These are phyloP conservation scores for Clonostachys rosea DNA, from an alignment of 2,329 filamentous ascomycete genomes.

Conservation along the genomic window DNA sequence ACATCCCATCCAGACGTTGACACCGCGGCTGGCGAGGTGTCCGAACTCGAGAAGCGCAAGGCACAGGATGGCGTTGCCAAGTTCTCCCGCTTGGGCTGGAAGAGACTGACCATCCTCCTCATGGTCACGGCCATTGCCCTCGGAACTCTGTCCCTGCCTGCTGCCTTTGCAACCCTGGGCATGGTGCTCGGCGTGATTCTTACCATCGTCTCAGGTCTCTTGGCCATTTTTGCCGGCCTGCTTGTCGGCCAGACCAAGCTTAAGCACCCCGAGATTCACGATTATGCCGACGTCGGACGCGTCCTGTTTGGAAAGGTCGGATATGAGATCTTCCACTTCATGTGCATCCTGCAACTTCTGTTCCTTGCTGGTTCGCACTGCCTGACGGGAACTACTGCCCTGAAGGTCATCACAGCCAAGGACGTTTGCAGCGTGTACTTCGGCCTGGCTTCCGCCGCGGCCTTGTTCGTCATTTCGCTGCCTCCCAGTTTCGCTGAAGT, in stretches of 20 bases:
- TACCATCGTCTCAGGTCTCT: slow-evolving; percentile 23
- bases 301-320: slow-evolving; percentile 53
- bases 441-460: slow-evolving; percentile 28
- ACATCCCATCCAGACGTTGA: no score
- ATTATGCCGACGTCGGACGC: slow-evolving; percentile 59
- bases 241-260: slow-evolving; percentile 35
- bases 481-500: slow-evolving; percentile 29
- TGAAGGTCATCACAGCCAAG: slow-evolving; percentile 56
- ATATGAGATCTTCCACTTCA: slow-evolving; percentile 51
- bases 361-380: slow-evolving; percentile 66
- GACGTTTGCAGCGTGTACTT: slow-evolving; percentile 31
- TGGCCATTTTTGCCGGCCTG: slow-evolving; percentile 33
- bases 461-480: slow-evolving; percentile 30
- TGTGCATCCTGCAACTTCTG: slow-evolving; percentile 54
- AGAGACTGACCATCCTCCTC: slow-evolving; percentile 14
- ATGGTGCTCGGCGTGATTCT: slow-evolving; percentile 28
- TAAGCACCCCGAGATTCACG: slow-evolving; percentile 46
- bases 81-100: slow-evolving; percentile 14
- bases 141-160: slow-evolving; percentile 13
- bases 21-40: not conserved
- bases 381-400: slow-evolving; percentile 60
- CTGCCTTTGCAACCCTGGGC: slow-evolving; percentile 13
- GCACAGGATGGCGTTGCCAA: slow-evolving; percentile 22
- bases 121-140: slow-evolving; percentile 14
- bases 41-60: slow-evolving; percentile 28